Evolutionary conservation across 768 basidiomycete species (phyloP), one percentile per base, ranked within the genome.

Genomic region (Favolaschia claudopus): DNA sequence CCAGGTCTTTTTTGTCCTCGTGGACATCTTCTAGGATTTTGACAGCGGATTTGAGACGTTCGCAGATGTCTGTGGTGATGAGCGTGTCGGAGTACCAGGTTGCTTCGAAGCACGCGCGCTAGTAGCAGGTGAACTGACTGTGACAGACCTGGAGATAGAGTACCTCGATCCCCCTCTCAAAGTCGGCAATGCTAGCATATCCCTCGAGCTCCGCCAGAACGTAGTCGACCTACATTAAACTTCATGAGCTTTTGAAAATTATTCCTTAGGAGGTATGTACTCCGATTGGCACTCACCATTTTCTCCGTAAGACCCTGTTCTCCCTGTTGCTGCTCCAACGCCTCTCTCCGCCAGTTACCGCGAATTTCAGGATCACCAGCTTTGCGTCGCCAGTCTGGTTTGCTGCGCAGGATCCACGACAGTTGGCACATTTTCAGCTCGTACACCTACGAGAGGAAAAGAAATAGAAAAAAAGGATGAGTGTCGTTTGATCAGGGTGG

Each of bases 1-100:
- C 55, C 81, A 82, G n/a, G 64, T 82, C 81, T 37, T 72, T 76
- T 48, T 71, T 25, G 0, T 67, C 66, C 7, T 72, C 75, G 0
- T 76, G 72, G 7, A 79, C 70, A 22, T 71, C 57, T 56, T 82
- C 77, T 24, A 81, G 75, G 2, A 43, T 28, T 10, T 29, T 55
- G 9, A 72, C 67, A 25, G 66, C 72, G 10, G 57, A 33, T 19
- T 70, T 62, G 14, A 79, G 70, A n/a, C 56, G 61, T 2, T 58
- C 43, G 27, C 63, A 67, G 13, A 76, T 46, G 17, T 68, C 53
- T 22, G 8, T 27, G n/a, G 53, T 22, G 31, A 55, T 44, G 15
- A 55, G 20, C n/a, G 14, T 10, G 43, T 55, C 53, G 20, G 53
- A 55, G 33, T 55, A 46, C 53, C 53, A 46, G 17, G 45, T 55